Evolutionary conservation across 495 filamentous ascomycete species (phyloP), one percentile per base, ranked within the genome.

Genomic region (Haplographium delicatum): DNA sequence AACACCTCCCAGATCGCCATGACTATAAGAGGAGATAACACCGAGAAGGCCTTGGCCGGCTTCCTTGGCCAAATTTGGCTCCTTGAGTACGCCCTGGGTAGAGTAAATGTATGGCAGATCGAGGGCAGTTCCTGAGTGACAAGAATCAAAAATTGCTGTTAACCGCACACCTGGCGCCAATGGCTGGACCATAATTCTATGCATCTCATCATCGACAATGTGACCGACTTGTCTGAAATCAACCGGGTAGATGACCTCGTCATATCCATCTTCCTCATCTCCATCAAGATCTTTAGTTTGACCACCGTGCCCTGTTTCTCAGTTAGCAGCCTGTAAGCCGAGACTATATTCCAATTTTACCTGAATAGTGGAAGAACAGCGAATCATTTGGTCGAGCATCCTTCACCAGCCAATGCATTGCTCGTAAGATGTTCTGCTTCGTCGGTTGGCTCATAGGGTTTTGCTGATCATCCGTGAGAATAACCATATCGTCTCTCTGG

Each of bases 101-200:
- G 86, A 91, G 77, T 98, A 98, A 66, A 98, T 85, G 72, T 96
- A 98, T 26, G 93, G 93, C 23, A 98, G 79, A 63, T 98, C 93
- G 60, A 98, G 78, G 5, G 91, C 93, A 6, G 93, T 95, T 56
- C 93, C 93, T 3, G 91, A 96, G 68, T 98, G 93, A 72, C 93
- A 98, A n/a, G 91, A 96, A 70, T 98, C 93, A 72, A 98, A 98
- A 66, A 98, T 97, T 35, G 93, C 93, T 1, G 93, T 98, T 44
- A 98, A 73, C 27, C 93, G 83, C 19, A 96, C 91, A 50, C 93
- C 93, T 9, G 86, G 76, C 56, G 77, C 76, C 11, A 98, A 73
- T 7, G 88, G 81, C 37, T 71, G 72, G 41, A 98, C 93, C 90
- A 98, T 94, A 65, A 97, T 96, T 45, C 86, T 78, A 65, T 98